Evolutionary conservation across 768 basidiomycete species (phyloP).

Genomic region (Termitomyces sp.): DNA sequence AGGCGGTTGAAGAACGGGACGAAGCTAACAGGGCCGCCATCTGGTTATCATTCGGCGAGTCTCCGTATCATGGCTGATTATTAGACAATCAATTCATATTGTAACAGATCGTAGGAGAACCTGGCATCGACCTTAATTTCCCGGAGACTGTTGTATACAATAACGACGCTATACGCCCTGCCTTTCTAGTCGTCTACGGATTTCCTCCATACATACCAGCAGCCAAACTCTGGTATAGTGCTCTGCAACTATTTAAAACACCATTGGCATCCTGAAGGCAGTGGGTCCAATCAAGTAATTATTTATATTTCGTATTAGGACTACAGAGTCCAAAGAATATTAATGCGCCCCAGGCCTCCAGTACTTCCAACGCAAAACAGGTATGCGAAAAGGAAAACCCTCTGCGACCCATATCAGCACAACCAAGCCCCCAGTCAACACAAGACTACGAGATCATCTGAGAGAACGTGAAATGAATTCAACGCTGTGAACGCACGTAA

Average conservation of each 20-base stretch:
- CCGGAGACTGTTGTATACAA: slow-evolving; percentile 65
- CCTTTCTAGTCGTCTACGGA: slow-evolving; percentile 62
- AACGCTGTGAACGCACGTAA: slow-evolving; percentile 32
- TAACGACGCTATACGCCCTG: slow-evolving; percentile 64
- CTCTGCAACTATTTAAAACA: slow-evolving; percentile 42
- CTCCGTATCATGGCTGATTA: not conserved
- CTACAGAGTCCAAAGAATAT: not conserved
- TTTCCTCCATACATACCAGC: slow-evolving; percentile 20
- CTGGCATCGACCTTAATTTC: slow-evolving; percentile 62
- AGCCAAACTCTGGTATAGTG: slow-evolving; percentile 27
- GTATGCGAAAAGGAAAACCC: slow-evolving; percentile 30
- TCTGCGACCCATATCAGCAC: slow-evolving; percentile 47
- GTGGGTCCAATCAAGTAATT: not conserved
- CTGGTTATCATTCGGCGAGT: slow-evolving; percentile 56
- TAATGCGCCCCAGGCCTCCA: not conserved
- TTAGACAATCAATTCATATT: not conserved
- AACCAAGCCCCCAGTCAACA: slow-evolving; percentile 43
- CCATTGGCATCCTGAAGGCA: slow-evolving; percentile 35
- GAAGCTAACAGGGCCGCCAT: slow-evolving; percentile 43
- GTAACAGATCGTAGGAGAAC: slow-evolving; percentile 51
- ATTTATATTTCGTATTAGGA: not conserved
- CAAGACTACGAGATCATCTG: slow-evolving; percentile 28
- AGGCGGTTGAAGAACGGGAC: slow-evolving; percentile 45
- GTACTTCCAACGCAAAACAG: not conserved
- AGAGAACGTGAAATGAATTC: not conserved